Base-by-base conservation (phyloP, 2,329 filamentous ascomycete genomes). In the Endothia cerciana region DNA sequence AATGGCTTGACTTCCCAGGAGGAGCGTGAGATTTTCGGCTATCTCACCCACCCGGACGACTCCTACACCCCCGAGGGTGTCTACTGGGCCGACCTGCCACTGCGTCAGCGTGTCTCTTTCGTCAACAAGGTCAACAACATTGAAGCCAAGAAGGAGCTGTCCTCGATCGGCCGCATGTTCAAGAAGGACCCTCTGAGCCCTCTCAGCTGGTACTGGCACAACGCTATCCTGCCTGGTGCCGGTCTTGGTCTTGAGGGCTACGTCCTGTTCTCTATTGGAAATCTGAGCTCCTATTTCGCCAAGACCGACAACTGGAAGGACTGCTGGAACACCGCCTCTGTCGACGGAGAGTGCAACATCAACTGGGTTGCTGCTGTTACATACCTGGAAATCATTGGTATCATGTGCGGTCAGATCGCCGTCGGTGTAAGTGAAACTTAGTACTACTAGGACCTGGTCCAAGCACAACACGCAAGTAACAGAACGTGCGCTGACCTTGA, bases 181-280 rank as follows among this genome's bases (percentile, higher is more conserved):
- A 97, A 96, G 82, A 83, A 88, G 64, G 93, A 97, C 74, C 93
- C 94, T 38, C 83, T 97, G 19, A 91, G 89, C 64, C 93, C 94
- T 0, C 65, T 98, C n/a, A 82, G 85, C 30, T 95, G 89, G 84
- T 98, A 98, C 78, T 90, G 96, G 76, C 87, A 89, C 74, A 95
- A 97, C 76, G 94, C 94, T 79, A 90, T 97, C 63, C 88, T 98
- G 66, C 94, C 94, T 60, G 94, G 94, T 79, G 93, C 93, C 70
- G 94, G 94, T 76, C 87, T 98, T 61, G 90, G 93, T 75, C 86
- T 98, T 36, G 94, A 98, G 84, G 94, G 93, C 72, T 98, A 97
- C 75, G 94, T 97, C 51, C 86, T 98, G 25, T 98, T 98, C 84
- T 97, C 94, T 69, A 97, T 98, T 72, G 94, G 94, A 66, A 97